Conservation (phyloP, 768 basidiomycete species). For the Trametes villosa region DNA sequence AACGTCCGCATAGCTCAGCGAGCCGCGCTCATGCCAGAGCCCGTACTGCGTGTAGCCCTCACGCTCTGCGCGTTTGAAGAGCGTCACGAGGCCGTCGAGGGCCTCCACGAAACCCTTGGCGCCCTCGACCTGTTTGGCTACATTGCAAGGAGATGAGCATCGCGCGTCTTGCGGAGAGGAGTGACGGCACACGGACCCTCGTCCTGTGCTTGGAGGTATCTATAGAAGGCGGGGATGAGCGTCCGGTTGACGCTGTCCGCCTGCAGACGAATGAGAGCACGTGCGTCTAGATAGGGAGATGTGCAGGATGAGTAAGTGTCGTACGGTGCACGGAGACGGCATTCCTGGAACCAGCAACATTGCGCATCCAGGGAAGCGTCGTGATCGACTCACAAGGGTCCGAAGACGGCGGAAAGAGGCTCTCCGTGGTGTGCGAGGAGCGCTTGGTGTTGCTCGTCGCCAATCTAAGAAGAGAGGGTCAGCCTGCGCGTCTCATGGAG, state of each 20-base stretch:
- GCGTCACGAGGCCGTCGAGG: constrained; percentile 52
- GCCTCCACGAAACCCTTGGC: constrained; percentile 59
- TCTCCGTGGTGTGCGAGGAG: constrained; percentile 29
- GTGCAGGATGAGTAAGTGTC: constrained; percentile 1
- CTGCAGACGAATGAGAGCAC: constrained; percentile 69
- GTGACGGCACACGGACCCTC: constrained; percentile 18
- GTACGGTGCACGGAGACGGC: too few relatives aligned
- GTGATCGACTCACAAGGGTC: constrained; percentile 57
- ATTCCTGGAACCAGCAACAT: not conserved
- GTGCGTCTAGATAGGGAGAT: constrained; percentile 53
- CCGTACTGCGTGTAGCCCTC: constrained; percentile 52
- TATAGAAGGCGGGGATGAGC: constrained; percentile 74
- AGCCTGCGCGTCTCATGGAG: not conserved
- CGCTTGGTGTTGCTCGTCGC: constrained; percentile 51
- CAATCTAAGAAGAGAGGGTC: constrained; percentile 41
- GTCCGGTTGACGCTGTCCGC: constrained; percentile 67
- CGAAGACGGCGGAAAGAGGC: constrained; percentile 58
- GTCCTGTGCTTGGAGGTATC: constrained; percentile 74
- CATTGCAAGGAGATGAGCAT: not conserved
- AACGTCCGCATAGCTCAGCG: constrained; percentile 63
- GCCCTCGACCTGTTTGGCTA: constrained; percentile 50
- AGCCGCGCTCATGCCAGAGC: constrained; percentile 58
- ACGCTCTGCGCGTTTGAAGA: constrained; percentile 56
- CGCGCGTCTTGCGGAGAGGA: not conserved
- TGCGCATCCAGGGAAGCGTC: not conserved